phyloP scores from a whole-genome alignment of 805 yeast species.

The Kuraishia ogatae region DNA sequence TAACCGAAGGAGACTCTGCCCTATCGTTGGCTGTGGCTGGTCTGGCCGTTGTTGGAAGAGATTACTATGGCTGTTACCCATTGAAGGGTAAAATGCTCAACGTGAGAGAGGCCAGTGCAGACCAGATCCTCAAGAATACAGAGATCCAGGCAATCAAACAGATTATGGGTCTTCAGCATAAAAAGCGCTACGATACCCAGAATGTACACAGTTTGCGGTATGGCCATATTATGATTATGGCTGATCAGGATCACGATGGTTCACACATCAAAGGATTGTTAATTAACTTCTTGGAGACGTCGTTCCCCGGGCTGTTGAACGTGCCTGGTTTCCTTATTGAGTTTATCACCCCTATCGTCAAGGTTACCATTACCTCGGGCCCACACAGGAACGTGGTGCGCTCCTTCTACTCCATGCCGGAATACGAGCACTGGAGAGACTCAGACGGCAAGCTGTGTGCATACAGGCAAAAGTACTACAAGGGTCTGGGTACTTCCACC shows the following conservation, averaged over 20 bases:
- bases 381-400: conserved; percentile 41
- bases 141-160: conserved; percentile 94
- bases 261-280: conserved; percentile 94
- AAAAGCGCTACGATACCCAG: conserved; percentile 57
- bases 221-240: conserved; percentile 98
- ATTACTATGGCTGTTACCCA: conserved; percentile 91
- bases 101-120: conserved; percentile 95
- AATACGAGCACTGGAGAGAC: conserved; percentile 89
- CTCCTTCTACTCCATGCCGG: conserved; percentile 91
- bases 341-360: conserved; percentile 94
- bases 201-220: conserved; percentile 72
- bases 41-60: conserved; percentile 89
- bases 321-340: conserved; percentile 90
- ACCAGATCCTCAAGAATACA: conserved; percentile 84
- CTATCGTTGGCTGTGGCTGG: conserved; percentile 88
- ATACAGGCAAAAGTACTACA: conserved; percentile 93
- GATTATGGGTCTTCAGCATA: conserved; percentile 93
- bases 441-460: conserved; percentile 64
- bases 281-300: conserved; percentile 85
- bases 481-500: conserved; percentile 96
- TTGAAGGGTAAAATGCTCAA: conserved; percentile 90
- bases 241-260: conserved; percentile 99
- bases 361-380: conserved; percentile 69
- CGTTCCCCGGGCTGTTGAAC: conserved; percentile 87
- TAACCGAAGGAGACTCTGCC: conserved; percentile 98